These are phyloP conservation scores for Beauveria varroae DNA, from an alignment of 2,329 filamentous ascomycete genomes.

Conservation along the genomic window DNA sequence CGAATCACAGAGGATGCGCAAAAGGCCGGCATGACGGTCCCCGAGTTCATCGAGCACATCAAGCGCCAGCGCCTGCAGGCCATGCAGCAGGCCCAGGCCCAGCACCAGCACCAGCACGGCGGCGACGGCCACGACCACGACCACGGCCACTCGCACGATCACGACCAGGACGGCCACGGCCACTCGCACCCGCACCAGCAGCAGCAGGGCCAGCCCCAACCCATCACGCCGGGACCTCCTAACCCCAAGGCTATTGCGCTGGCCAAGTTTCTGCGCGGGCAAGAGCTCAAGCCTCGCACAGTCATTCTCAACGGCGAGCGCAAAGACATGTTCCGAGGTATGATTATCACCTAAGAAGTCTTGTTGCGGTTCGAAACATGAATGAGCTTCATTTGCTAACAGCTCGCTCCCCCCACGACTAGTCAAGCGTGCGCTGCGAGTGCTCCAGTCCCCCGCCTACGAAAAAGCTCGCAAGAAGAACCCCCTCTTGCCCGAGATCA, in stretches of 20 bases:
- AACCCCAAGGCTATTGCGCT: conserved; percentile 85
- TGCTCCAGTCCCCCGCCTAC: conserved; percentile 82
- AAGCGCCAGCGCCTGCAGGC: conserved; percentile 47
- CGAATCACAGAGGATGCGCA: conserved; percentile 76
- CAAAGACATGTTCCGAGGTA: conserved; percentile 97
- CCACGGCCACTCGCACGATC: conserved; percentile 22
- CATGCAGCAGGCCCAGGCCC: conserved; percentile 35
- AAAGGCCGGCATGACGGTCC: conserved; percentile 76
- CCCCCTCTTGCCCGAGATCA: conserved; percentile 78
- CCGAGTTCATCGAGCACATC: conserved; percentile 70
- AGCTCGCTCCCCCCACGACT: conserved; percentile 18
- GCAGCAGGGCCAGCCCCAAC: conserved; percentile 48
- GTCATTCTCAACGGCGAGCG: conserved; percentile 93
- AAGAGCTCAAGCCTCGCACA: conserved; percentile 82
- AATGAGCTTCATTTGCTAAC: not conserved
- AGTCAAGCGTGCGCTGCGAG: conserved; percentile 95
- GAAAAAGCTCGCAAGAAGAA: conserved; percentile 86
- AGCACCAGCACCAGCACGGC: conserved; percentile 24
- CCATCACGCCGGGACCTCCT: conserved; percentile 70
- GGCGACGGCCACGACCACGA: conserved; percentile 18
- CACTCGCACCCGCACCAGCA: conserved; percentile 28
- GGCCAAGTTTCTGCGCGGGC: conserved; percentile 75
- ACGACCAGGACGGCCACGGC: conserved; percentile 21
- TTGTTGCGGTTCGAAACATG: not conserved
- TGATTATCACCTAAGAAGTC: conserved; percentile 2